phyloP scores from a whole-genome alignment of 495 filamentous ascomycete genomes.

The Trichoderma asperelloides region DNA sequence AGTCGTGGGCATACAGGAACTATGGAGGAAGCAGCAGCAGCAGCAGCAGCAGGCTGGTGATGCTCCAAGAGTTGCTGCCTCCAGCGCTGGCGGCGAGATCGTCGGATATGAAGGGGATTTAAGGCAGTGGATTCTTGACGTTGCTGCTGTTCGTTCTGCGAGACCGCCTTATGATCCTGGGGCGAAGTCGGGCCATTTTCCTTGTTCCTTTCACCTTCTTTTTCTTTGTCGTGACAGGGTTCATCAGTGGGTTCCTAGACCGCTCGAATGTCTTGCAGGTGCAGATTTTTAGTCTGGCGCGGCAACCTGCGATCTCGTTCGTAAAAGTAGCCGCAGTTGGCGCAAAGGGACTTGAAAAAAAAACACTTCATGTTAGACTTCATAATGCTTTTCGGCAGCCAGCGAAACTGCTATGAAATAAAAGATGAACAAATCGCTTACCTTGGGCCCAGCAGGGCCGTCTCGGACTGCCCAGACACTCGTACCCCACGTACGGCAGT shows the following conservation, averaged over 20 bases:
- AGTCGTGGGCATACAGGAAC: not conserved
- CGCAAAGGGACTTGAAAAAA: slow-evolving; percentile 68
- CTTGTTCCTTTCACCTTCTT: not conserved
- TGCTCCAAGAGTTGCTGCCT: not conserved
- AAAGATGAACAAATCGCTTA: slow-evolving; percentile 36
- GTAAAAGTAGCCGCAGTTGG: slow-evolving; percentile 84
- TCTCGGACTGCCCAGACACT: slow-evolving; percentile 93
- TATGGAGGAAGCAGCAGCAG: too few relatives aligned
- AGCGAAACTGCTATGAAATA: not conserved
- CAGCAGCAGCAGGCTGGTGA: too few relatives aligned
- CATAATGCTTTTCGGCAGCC: too few relatives aligned
- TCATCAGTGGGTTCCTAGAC: slow-evolving; percentile 7
- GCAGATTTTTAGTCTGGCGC: slow-evolving; percentile 73
- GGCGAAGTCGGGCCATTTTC: not conserved
- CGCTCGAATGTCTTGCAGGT: slow-evolving; percentile 23
- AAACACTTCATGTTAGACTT: slow-evolving; percentile 14
- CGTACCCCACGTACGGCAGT: slow-evolving; percentile 81
- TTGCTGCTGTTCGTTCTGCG: not conserved
- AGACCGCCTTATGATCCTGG: not conserved
- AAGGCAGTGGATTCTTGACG: not conserved
- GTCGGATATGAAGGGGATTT: not conserved
- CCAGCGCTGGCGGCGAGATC: not conserved
- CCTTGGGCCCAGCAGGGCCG: slow-evolving; percentile 75
- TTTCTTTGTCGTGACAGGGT: slow-evolving; percentile 1
- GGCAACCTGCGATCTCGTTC: slow-evolving; percentile 81